These are phyloP conservation scores for Herpetomonas samuelpessoai DNA, from an alignment of 208 protist genomes.

Conservation along the genomic window DNA sequence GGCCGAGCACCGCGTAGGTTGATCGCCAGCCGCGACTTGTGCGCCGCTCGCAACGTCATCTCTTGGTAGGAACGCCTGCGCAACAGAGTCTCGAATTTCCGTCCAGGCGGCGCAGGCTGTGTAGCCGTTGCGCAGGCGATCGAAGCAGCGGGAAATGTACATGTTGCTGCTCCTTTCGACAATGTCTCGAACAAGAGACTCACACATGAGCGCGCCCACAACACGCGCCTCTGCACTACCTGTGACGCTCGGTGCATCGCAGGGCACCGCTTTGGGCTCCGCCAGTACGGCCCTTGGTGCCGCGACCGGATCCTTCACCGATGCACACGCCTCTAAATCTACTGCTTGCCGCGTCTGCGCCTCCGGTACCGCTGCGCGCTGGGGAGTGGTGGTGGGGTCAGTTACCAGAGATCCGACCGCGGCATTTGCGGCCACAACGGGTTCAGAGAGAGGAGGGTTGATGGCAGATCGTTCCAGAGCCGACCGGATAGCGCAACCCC, in stretches of 20 bases:
- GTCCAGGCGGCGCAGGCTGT: slow-evolving; percentile 75
- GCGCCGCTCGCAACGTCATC: slow-evolving; percentile 18
- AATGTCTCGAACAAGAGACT: slow-evolving; percentile 60
- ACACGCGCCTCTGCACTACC: slow-evolving; percentile 12
- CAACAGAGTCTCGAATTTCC: slow-evolving; percentile 55
- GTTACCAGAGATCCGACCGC: not conserved
- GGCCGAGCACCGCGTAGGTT: no score
- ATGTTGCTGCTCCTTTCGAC: slow-evolving; percentile 42
- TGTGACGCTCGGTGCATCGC: slow-evolving; percentile 3
- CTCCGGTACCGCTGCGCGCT: slow-evolving; percentile 1
- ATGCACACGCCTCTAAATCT: slow-evolving; percentile 6
- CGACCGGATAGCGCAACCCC: no score
- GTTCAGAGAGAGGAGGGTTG: no score
- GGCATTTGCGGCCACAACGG: not conserved
- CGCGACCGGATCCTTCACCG: no score
- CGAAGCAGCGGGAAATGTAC: slow-evolving; percentile 55
- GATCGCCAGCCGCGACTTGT: not conserved
- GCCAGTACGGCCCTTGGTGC: no score
- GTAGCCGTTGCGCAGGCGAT: slow-evolving; percentile 57
- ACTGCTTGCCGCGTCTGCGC: slow-evolving; percentile 1
- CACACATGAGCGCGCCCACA: slow-evolving; percentile 51
- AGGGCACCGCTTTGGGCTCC: no score
- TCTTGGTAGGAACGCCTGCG: slow-evolving; percentile 50
- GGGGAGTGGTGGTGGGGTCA: not conserved
- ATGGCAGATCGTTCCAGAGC: no score